phyloP scores from a whole-genome alignment of 495 filamentous ascomycete genomes.

The Umbilicaria muhlenbergii region DNA sequence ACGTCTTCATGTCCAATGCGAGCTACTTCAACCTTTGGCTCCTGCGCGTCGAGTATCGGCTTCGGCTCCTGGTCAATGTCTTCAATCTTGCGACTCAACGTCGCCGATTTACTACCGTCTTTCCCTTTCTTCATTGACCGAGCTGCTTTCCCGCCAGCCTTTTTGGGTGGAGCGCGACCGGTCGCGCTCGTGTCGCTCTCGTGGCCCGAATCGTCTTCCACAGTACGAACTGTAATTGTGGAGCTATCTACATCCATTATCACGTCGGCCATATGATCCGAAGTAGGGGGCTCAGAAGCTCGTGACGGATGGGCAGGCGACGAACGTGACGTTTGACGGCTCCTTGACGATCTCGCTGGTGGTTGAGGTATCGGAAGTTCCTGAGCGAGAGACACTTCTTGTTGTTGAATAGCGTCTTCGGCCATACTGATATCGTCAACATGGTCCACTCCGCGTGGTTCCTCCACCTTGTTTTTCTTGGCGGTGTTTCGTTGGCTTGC shows the following conservation, averaged over 20 bases:
- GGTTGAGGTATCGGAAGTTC: not conserved
- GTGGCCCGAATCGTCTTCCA: slow-evolving; percentile 19
- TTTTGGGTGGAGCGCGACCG: slow-evolving; percentile 18
- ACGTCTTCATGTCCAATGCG: not conserved
- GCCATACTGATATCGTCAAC: not conserved
- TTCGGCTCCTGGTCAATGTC: slow-evolving; percentile 16
- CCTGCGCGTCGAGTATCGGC: not conserved
- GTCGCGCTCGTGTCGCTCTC: slow-evolving; percentile 20
- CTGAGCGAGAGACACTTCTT: not conserved
- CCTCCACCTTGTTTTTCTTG: not conserved
- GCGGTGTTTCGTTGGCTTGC: not conserved
- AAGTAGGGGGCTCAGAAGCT: not conserved
- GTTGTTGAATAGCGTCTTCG: not conserved
- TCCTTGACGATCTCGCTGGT: not conserved
- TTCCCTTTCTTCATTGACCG: slow-evolving; percentile 30
- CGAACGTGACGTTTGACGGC: slow-evolving; percentile 1
- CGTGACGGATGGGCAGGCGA: not conserved
- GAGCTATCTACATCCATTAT: slow-evolving; percentile 8
- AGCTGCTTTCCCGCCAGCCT: slow-evolving; percentile 23
- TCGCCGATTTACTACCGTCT: slow-evolving; percentile 28
- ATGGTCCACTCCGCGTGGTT: not conserved
- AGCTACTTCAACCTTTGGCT: not conserved
- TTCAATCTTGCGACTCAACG: slow-evolving; percentile 12
- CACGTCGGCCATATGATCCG: not conserved
- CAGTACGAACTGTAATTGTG: not conserved